A percentile compares a stretch with the other conserved stretches of the same genome.
phyloP scores from a whole-genome alignment of 768 basidiomycete species.

The Suillus luteus region DNA sequence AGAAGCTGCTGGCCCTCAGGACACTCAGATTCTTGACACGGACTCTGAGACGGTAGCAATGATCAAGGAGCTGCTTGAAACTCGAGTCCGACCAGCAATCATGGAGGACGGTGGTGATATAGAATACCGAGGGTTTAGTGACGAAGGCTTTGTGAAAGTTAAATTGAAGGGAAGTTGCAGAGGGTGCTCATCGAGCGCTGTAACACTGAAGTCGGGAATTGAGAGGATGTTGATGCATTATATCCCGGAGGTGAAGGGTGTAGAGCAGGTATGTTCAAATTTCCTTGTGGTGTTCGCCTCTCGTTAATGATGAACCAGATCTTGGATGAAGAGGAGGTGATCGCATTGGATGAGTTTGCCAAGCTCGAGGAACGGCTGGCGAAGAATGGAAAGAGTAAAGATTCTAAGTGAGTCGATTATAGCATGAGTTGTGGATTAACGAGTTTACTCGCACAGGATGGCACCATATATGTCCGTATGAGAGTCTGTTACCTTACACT shows the following conservation, averaged over 20 bases:
- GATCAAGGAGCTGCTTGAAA: constrained; percentile 98
- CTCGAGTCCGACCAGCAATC: constrained; percentile 92
- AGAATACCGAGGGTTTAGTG: constrained; percentile 89
- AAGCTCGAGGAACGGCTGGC: constrained; percentile 79
- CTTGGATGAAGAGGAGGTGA: constrained; percentile 84
- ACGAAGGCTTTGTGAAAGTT: constrained; percentile 80
- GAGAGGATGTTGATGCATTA: constrained; percentile 99
- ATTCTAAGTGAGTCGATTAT: constrained; percentile 48
- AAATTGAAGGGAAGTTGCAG: constrained; percentile 97
- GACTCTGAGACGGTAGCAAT: constrained; percentile 97
- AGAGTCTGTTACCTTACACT: constrained; percentile 8
- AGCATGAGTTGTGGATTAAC: constrained; percentile 13
- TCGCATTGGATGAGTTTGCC: constrained; percentile 85
- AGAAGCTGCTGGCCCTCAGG: constrained; percentile 85
- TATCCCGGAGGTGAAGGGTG: constrained; percentile 92
- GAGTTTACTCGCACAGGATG: constrained; percentile 50
- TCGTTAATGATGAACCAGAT: constrained; percentile 51
- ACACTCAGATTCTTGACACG: constrained; percentile 89
- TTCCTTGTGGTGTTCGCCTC: neutral
- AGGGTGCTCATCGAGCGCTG: constrained; percentile 91
- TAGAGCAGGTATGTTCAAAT: constrained; percentile 68
- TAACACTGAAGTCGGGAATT: constrained; percentile 95
- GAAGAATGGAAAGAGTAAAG: constrained; percentile 40
- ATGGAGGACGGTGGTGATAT: constrained; percentile 99
- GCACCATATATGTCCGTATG: constrained; percentile 82